Evolutionary conservation across 2,329 filamentous ascomycete genomes (phyloP).

Genomic region (Cladosporium colombiae): DNA sequence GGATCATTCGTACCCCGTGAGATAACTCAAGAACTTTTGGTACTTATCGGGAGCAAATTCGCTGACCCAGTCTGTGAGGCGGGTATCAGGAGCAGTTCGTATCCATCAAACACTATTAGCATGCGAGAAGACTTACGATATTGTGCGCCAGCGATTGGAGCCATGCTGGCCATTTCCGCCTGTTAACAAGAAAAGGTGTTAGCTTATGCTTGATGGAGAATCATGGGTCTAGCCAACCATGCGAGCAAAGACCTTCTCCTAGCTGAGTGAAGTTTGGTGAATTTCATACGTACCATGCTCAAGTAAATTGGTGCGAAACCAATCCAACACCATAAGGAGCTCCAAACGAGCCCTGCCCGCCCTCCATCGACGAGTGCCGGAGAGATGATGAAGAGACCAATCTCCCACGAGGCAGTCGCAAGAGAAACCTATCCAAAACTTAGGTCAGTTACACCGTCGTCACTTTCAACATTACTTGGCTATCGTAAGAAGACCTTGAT

Average conservation of each 20-base stretch:
- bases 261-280: not conserved
- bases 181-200: not conserved
- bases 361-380: conserved; percentile 31
- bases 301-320: conserved; percentile 24
- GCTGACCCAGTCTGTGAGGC: conserved; percentile 4
- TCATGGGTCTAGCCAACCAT: not conserved
- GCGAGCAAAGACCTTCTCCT: not conserved
- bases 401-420: conserved; percentile 26
- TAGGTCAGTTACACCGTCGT: too few species aligned
- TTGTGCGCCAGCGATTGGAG: conserved; percentile 36
- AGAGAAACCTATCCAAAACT: too few species aligned
- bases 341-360: conserved; percentile 32
- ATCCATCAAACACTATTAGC: not conserved
- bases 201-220: not conserved
- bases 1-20: not conserved
- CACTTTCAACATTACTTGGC: too few species aligned
- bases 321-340: conserved; percentile 28
- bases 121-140: conserved; percentile 21
- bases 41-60: not conserved
- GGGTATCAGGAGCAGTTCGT: not conserved
- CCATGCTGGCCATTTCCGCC: conserved; percentile 20
- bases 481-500: too few species aligned
- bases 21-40: conserved; percentile 20
- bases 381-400: conserved; percentile 22
- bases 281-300: not conserved